A percentile compares a stretch with the other conserved stretches of the same genome.
These are phyloP conservation scores for Taxillus chinensis DNA, from an alignment of 164 flowering plant genomes.

Conservation along the genomic window DNA sequence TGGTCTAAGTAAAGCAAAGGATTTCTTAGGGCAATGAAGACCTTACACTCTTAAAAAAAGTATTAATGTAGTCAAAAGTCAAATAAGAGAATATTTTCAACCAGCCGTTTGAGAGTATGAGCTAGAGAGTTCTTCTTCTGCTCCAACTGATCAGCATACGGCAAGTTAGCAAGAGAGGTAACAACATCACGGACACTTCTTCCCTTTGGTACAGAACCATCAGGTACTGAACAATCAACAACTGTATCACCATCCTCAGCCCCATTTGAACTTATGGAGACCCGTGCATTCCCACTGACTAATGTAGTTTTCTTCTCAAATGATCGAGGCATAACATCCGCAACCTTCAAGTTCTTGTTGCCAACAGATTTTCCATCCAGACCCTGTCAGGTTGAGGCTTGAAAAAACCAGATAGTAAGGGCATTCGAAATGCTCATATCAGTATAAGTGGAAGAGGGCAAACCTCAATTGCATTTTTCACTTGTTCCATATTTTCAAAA, in stretches of 20 bases:
- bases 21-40: background rate
- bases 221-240: constrained; percentile 12
- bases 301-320: constrained; percentile 24
- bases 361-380: constrained; percentile 64
- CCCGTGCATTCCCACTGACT: constrained; percentile 12
- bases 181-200: constrained; percentile 75
- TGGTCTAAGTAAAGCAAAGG: constrained; percentile 38
- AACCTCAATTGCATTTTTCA: constrained; percentile 61
- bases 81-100: constrained; percentile 13
- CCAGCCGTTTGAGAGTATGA: constrained; percentile 75
- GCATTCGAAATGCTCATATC: background rate
- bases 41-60: background rate
- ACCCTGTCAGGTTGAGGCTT: constrained; percentile 29
- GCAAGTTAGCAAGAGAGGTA: constrained; percentile 81
- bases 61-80: background rate
- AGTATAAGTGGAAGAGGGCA: background rate
- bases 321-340: constrained; percentile 60
- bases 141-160: constrained; percentile 79
- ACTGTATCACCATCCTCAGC: constrained; percentile 18
- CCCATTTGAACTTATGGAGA: constrained; percentile 12
- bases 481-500: constrained; percentile 55
- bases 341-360: constrained; percentile 64
- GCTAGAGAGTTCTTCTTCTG: constrained; percentile 59
- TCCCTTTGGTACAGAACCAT: constrained; percentile 24
- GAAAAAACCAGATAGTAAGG: background rate